Percentiles rank a stretch among this genome's conserved stretches.
Evolutionary conservation across 2,329 filamentous ascomycete genomes (phyloP).

Genomic region (Emergomyces orientalis): DNA sequence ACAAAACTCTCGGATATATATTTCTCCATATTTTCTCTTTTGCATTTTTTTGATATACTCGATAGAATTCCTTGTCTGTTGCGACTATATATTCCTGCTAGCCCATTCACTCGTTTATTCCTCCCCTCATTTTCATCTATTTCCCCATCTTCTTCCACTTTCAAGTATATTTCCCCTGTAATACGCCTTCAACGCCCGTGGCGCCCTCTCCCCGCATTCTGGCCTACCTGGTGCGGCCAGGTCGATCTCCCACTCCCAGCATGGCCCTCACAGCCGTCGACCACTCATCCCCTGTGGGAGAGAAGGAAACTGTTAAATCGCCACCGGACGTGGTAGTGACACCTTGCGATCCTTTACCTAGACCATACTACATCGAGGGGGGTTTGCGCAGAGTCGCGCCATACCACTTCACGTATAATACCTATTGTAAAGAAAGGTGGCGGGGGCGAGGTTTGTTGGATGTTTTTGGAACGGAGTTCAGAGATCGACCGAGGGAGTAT

Average conservation of each 20-base stretch:
- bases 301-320: slow-evolving; percentile 20
- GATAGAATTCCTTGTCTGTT: not conserved
- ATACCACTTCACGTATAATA: slow-evolving; percentile 92
- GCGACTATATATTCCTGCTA: no score
- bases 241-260: slow-evolving; percentile 25
- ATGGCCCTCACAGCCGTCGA: slow-evolving; percentile 31
- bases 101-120: not conserved
- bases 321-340: slow-evolving; percentile 25
- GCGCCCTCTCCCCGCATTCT: slow-evolving; percentile 33
- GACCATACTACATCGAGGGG: slow-evolving; percentile 74
- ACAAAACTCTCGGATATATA: not conserved
- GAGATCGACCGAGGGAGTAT: slow-evolving; percentile 76
- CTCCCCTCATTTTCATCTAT: not conserved
- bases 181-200: slow-evolving; percentile 17
- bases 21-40: not conserved
- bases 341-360: slow-evolving; percentile 45
- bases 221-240: slow-evolving; percentile 32
- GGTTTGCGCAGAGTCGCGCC: slow-evolving; percentile 74
- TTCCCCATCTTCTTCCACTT: not conserved
- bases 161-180: not conserved
- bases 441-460: slow-evolving; percentile 70
- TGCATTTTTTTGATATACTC: not conserved
- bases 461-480: slow-evolving; percentile 84
- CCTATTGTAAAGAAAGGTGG: slow-evolving; percentile 90
- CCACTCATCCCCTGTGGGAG: slow-evolving; percentile 18